Percentiles rank a stretch among this genome's conserved stretches.
These are phyloP conservation scores for Coemansia sp. DNA, from an alignment of 192 early-diverging fungal genomes.

Conservation along the genomic window DNA sequence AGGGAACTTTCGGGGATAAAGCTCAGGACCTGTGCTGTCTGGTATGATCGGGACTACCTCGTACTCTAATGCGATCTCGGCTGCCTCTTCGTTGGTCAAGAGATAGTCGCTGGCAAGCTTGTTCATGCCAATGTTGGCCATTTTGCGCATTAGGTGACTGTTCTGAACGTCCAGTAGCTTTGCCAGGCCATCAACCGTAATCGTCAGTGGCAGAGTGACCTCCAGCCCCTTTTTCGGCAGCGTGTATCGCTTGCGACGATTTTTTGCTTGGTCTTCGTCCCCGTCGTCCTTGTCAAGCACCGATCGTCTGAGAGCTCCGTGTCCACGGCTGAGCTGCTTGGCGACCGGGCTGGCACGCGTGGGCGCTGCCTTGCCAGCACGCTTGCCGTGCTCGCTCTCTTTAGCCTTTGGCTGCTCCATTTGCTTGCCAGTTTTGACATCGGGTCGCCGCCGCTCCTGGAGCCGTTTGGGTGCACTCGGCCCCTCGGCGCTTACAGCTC, in stretches of 20 bases:
- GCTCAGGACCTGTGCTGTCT: conserved; percentile 40
- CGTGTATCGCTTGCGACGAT: conserved; percentile 32
- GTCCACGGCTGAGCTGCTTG: conserved; percentile 8
- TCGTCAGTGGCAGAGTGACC: conserved; percentile 76
- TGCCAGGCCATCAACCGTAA: conserved; percentile 81
- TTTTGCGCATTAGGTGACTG: conserved; percentile 70
- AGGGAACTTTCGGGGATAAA: conserved; percentile 60
- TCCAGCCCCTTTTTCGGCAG: conserved; percentile 55
- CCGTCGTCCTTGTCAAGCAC: conserved; percentile 15
- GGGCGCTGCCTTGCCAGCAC: background rate
- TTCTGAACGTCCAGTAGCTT: conserved; percentile 74
- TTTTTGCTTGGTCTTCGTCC: background rate
- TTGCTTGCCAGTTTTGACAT: background rate
- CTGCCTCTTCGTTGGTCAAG: conserved; percentile 82
- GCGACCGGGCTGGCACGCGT: background rate
- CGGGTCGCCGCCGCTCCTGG: conserved; percentile 10
- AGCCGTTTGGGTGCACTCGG: background rate
- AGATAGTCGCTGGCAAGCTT: conserved; percentile 77
- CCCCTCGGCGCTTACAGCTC: background rate
- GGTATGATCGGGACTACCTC: conserved; percentile 83
- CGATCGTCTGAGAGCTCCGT: conserved; percentile 10
- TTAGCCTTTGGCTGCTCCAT: background rate
- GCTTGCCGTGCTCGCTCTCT: background rate
- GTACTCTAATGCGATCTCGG: conserved; percentile 84
- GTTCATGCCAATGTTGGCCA: conserved; percentile 81